phyloP scores from a whole-genome alignment of 2,329 filamentous ascomycete species.

The Fusarium phyllophilum region DNA sequence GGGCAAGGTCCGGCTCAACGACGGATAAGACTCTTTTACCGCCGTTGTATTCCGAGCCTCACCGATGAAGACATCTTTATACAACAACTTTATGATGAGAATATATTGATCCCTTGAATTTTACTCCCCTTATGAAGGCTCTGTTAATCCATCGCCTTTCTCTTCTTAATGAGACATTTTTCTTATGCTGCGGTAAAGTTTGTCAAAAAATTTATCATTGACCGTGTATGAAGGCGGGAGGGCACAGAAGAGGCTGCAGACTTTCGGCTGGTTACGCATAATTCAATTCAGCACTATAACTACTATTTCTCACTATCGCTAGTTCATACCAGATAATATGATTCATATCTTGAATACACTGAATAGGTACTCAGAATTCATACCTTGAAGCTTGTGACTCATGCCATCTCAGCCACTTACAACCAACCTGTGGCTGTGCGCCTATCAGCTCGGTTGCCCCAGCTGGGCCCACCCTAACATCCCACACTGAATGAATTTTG shows the following conservation, averaged over 20 bases:
- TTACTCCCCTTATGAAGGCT: background rate
- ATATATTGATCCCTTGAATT: no score
- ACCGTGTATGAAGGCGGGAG: background rate
- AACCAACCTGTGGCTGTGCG: slow-evolving; percentile 21
- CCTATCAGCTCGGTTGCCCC: slow-evolving; percentile 50
- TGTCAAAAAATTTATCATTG: background rate
- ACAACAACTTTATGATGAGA: background rate
- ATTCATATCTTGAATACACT: no score
- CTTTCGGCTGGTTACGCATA: background rate
- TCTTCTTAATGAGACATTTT: background rate
- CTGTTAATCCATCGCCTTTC: background rate
- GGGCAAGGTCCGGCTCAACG: slow-evolving; percentile 26
- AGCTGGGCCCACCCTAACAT: slow-evolving; percentile 47
- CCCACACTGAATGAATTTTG: slow-evolving; percentile 53
- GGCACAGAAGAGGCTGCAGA: background rate
- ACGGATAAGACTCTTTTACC: slow-evolving; percentile 1
- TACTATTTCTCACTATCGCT: background rate
- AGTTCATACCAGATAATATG: background rate
- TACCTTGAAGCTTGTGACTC: background rate
- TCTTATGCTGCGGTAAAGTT: background rate
- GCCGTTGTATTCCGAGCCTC: background rate
- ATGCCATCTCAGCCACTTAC: slow-evolving; percentile 17
- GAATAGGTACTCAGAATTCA: background rate
- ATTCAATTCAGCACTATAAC: background rate
- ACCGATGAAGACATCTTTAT: background rate